Evolutionary conservation across 2,329 filamentous ascomycete genomes (phyloP), one percentile per base, ranked within the genome.

Genomic region (Colletotrichum musae): DNA sequence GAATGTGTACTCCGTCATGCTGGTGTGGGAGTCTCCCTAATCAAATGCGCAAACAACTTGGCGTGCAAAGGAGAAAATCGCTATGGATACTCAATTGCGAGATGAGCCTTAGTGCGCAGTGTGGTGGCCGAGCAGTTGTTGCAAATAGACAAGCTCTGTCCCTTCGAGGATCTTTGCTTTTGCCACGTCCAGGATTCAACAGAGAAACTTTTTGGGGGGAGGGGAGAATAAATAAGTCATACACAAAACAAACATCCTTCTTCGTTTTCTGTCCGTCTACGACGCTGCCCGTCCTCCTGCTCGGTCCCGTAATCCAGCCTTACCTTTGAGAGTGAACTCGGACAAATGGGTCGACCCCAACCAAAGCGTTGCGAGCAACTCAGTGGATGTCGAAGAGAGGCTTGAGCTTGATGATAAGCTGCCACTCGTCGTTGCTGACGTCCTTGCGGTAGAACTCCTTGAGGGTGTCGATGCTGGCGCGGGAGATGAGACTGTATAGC

Each of bases 401-500:
- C 89, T 99, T 99, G 78, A 99, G 85, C 88, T 97, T 97, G 82
- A 95, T 93, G 78, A 99, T 94, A 72, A 99, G 86, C 77, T 89
- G 87, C 96, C 96, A 99, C 84, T 99, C 96, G 12, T 98, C 96
- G 82, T 93, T 95, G 57, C 88, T 88, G 50, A 98, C 94, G 70
- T 98, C 95, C 67, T 90, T 85, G 65, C 95, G 88, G 85, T 98
- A 99, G 80, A 94, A 98, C 78, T 98, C 94, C 88, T 99, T 99
- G 73, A 99, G 89, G 9, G 92, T 94, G 82, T 99, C 94, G 80
- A 99, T 99, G 77, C 93, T 96, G 74, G 90, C 87, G 74, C 96
- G 89, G 51, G 93, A 96, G 76, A 99, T 94, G 70, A 93, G 86
- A 73, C 92, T 95, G 88, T 98, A 98, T 15, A 99, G 87, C 1